A percentile compares a stretch with the other conserved stretches of the same genome.
Conservation (phyloP, 306 rosid species). For the Cercis canadensis region DNA sequence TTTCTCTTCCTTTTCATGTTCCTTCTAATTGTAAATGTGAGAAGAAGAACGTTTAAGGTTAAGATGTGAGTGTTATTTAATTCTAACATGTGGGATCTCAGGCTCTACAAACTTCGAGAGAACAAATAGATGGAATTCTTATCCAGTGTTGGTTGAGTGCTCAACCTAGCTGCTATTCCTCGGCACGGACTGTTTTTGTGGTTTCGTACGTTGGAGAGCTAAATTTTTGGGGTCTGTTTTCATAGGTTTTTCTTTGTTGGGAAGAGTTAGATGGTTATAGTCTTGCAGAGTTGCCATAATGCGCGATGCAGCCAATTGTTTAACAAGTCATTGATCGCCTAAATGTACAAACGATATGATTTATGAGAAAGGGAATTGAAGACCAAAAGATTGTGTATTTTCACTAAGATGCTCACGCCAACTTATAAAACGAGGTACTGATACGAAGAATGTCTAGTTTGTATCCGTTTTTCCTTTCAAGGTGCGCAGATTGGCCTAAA, state of each 20-base stretch:
- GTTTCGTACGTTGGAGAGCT: constrained; percentile 21
- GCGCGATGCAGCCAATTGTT: too few relatives aligned
- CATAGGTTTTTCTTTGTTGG: not conserved
- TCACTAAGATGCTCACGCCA: too few relatives aligned
- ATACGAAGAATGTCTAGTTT: too few relatives aligned
- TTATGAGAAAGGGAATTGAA: too few relatives aligned
- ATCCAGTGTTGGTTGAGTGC: constrained; percentile 22
- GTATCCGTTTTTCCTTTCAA: too few relatives aligned
- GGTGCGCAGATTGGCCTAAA: too few relatives aligned
- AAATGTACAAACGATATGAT: too few relatives aligned
- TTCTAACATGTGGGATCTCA: constrained; percentile 21
- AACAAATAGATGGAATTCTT: constrained; percentile 18
- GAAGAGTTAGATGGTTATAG: too few relatives aligned
- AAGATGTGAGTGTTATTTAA: constrained; percentile 52
- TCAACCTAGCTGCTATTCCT: not conserved
- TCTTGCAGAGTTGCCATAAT: too few relatives aligned
- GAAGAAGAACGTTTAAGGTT: constrained; percentile 75
- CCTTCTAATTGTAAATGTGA: constrained; percentile 60
- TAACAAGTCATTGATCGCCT: too few relatives aligned
- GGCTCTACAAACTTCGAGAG: constrained; percentile 17
- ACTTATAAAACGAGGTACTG: too few relatives aligned
- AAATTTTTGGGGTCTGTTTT: not conserved
- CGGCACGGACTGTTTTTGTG: not conserved
- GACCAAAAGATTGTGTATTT: too few relatives aligned
- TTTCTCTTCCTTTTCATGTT: constrained; percentile 45